These are phyloP conservation scores for Colletotrichum plurivorum DNA, from an alignment of 2,329 filamentous ascomycete species.

Conservation along the genomic window DNA sequence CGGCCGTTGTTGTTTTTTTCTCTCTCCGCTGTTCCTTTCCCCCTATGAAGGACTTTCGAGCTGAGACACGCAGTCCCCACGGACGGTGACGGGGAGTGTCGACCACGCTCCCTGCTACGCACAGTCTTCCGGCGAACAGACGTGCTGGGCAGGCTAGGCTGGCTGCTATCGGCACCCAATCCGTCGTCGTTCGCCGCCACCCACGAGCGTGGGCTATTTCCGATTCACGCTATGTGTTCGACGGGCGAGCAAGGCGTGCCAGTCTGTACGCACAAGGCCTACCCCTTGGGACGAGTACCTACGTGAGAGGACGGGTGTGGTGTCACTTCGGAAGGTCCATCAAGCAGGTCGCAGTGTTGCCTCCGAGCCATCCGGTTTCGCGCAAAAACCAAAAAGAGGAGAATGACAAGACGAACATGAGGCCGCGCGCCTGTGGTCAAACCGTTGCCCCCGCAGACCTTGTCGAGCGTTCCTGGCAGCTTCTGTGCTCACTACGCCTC, in stretches of 20 bases:
- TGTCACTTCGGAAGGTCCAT: slow-evolving; percentile 7
- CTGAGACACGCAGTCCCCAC: slow-evolving; percentile 38
- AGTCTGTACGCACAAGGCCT: neutral
- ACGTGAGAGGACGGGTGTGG: neutral
- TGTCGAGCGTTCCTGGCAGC: slow-evolving; percentile 34
- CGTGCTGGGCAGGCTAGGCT: slow-evolving; percentile 19
- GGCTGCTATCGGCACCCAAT: neutral
- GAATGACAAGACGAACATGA: slow-evolving; percentile 41
- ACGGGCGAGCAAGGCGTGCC: neutral
- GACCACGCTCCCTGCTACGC: slow-evolving; percentile 31
- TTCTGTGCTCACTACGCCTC: slow-evolving; percentile 29
- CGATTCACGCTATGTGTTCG: slow-evolving; percentile 9
- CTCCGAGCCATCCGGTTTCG: slow-evolving; percentile 39
- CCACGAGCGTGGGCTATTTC: slow-evolving; percentile 2
- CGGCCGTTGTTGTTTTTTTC: neutral
- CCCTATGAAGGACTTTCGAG: slow-evolving; percentile 33
- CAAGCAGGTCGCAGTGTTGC: slow-evolving; percentile 8
- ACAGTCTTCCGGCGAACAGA: slow-evolving; percentile 38
- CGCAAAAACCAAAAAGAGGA: slow-evolving; percentile 8
- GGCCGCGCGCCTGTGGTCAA: slow-evolving; percentile 17
- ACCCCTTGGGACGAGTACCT: slow-evolving; percentile 19
- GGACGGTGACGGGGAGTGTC: slow-evolving; percentile 12
- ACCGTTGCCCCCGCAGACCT: slow-evolving; percentile 15
- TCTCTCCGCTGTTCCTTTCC: neutral
- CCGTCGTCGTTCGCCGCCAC: neutral